phyloP scores from a whole-genome alignment of 2,329 filamentous ascomycete genomes.

The Intubia oerlemansii region DNA sequence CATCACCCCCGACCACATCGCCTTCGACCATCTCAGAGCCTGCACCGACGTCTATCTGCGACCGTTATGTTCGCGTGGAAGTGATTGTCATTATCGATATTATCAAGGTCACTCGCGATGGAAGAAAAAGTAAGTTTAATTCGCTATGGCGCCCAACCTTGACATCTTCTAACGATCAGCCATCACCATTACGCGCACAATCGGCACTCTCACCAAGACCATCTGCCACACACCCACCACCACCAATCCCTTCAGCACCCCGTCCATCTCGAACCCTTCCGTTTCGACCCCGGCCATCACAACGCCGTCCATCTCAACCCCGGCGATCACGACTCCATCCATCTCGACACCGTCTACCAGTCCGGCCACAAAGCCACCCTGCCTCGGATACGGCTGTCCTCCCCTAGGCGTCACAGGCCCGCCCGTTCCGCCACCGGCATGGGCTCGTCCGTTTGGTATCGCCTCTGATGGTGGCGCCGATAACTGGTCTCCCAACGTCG shows the following conservation, averaged over 20 bases:
- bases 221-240: conserved; percentile 1
- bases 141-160: too few relatives aligned
- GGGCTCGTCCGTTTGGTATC: neutral
- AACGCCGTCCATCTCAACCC: too few relatives aligned
- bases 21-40: neutral
- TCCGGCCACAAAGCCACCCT: neutral
- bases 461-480: too few relatives aligned
- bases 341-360: too few relatives aligned
- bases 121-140: too few relatives aligned
- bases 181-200: conserved; percentile 1
- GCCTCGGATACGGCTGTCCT: conserved; percentile 4
- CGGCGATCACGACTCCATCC: too few relatives aligned
- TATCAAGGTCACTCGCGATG: conserved; percentile 3
- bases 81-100: conserved; percentile 5
- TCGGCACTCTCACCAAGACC: conserved; percentile 3
- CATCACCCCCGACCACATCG: neutral
- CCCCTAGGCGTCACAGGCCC: neutral
- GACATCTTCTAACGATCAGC: too few relatives aligned
- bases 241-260: too few relatives aligned
- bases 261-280: too few relatives aligned
- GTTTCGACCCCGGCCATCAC: too few relatives aligned
- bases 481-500: too few relatives aligned
- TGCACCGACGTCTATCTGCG: neutral
- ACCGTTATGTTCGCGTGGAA: conserved; percentile 3
- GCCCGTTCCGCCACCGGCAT: neutral